phyloP scores from a whole-genome alignment of 1,139 yeast genomes.

The Martiniozyma asiatica region DNA sequence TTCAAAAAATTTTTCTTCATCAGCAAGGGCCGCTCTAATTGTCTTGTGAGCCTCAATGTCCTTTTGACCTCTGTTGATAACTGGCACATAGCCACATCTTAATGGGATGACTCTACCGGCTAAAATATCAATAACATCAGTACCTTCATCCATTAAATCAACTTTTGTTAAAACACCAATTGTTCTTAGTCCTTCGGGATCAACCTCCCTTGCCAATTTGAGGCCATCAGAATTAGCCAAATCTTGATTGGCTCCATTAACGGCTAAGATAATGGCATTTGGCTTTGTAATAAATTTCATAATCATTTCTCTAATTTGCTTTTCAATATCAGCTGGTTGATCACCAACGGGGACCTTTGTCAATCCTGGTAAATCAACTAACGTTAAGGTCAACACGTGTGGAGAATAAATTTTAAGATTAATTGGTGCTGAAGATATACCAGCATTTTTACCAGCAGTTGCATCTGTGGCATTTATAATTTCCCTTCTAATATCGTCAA shows the following conservation, averaged over 20 bases:
- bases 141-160: slow-evolving; percentile 96
- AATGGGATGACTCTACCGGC: slow-evolving; percentile 95
- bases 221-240: slow-evolving; percentile 96
- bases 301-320: slow-evolving; percentile 88
- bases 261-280: slow-evolving; percentile 89
- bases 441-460: slow-evolving; percentile 84
- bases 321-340: slow-evolving; percentile 95
- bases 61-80: slow-evolving; percentile 93
- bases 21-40: slow-evolving; percentile 75
- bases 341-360: slow-evolving; percentile 99
- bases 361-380: slow-evolving; percentile 95
- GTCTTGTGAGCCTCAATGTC: slow-evolving; percentile 84
- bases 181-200: slow-evolving; percentile 93
- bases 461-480: slow-evolving; percentile 91
- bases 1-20: slow-evolving; percentile 70
- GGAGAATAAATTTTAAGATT: slow-evolving; percentile 93
- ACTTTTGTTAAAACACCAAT: slow-evolving; percentile 96
- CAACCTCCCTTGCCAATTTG: slow-evolving; percentile 93
- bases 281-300: slow-evolving; percentile 91
- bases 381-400: slow-evolving; percentile 85
- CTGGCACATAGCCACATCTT: slow-evolving; percentile 94
- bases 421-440: slow-evolving; percentile 87
- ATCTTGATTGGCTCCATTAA: slow-evolving; percentile 95
- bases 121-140: slow-evolving; percentile 94
- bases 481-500: slow-evolving; percentile 83